Base-by-base conservation (phyloP, 345 rosid genomes). In the Cardamine chenopodiifolia region DNA sequence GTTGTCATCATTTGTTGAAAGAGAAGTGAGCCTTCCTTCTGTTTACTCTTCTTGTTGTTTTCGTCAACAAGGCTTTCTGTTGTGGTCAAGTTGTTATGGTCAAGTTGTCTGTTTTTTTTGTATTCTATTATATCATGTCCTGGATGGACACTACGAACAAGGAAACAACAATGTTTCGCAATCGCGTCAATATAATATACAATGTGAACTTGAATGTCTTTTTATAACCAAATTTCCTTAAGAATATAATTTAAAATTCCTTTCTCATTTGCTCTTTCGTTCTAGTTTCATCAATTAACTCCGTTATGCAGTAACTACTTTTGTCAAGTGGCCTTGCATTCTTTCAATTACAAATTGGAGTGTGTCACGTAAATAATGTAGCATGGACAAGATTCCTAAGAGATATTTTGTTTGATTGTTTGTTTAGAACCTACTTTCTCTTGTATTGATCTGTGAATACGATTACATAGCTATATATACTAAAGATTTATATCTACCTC, bases 281-380 rank as follows among this genome's bases (percentile, higher is more conserved):
- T 37, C 11, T 25, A 52, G 35, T 18, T 62, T 14, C 39, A 54
- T 66, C 17, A 67, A 35, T 34, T 68, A 18, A 53, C 50, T 39
- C 37, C 13, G 3, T 54, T 25, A 22, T 17, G 62, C 39, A n/a
- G 29, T 35, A 53, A 68, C 52, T 68, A 39, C 6, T 54, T 39
- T 39, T 37, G 4, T 54, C 62, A 54, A 54, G 72, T 40, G 62
- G 62, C 37, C 9, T 34, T 29, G 31, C 31, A 34, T 34, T 52
- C 25, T 52, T 53, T 23, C n/a, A 22, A 23, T 22, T 50, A 66
- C 71, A 52, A 52, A 37, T 68, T 68, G 62, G 50, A 53, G 39
- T 15, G 26, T 68, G 37, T 37, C 42, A 37, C 42, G 42, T 12
- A 37, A 37, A 37, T 37, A 10, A 13, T 37, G 14, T 37, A 37